These are phyloP conservation scores for Cordyceps fumosorosea DNA, from an alignment of 2,329 filamentous ascomycete species.

Conservation along the genomic window DNA sequence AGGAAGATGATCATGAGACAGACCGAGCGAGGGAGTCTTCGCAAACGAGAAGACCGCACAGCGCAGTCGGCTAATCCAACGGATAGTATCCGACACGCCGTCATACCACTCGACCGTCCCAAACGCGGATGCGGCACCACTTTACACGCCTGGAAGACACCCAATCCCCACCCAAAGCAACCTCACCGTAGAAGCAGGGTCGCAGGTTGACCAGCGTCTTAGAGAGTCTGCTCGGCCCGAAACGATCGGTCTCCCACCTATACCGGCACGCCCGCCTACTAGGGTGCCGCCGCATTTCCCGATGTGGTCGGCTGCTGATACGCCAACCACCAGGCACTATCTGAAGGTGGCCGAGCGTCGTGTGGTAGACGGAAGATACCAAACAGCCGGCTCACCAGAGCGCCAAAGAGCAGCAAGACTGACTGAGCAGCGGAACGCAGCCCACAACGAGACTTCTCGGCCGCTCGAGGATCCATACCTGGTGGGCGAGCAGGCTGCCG, in stretches of 20 bases:
- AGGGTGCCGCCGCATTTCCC: slow-evolving; percentile 51
- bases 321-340: slow-evolving; percentile 53
- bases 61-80: neutral
- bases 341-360: slow-evolving; percentile 58
- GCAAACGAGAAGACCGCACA: neutral
- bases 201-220: slow-evolving; percentile 20
- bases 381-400: slow-evolving; percentile 19
- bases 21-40: neutral
- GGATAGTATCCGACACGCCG: slow-evolving; percentile 54
- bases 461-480: slow-evolving; percentile 62
- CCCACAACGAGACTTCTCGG: slow-evolving; percentile 24
- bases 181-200: slow-evolving; percentile 15
- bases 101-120: slow-evolving; percentile 54
- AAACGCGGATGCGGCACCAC: slow-evolving; percentile 41
- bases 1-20: neutral
- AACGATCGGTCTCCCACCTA: slow-evolving; percentile 42
- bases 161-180: slow-evolving; percentile 6
- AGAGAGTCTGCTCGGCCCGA: slow-evolving; percentile 8
- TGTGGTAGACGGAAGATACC: slow-evolving; percentile 38
- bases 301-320: slow-evolving; percentile 50
- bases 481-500: slow-evolving; percentile 59
- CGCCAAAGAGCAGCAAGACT: neutral
- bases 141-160: slow-evolving; percentile 38
- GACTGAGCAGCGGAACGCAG: neutral
- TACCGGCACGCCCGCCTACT: slow-evolving; percentile 35